phyloP scores from a whole-genome alignment of 768 basidiomycete genomes.

The Favolaschia claudopus region DNA sequence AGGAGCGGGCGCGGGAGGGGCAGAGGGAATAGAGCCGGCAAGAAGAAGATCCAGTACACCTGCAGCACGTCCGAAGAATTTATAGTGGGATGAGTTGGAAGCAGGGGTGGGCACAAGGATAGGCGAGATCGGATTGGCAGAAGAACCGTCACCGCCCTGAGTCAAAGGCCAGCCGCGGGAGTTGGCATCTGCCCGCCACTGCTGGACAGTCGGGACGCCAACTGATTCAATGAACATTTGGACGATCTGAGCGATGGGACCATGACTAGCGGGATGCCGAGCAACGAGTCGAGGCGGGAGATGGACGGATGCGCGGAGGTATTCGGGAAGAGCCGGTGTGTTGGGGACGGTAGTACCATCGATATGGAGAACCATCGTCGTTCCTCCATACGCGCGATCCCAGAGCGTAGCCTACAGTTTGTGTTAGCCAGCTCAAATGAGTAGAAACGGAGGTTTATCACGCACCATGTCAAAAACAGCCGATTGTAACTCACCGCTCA shows the following conservation, averaged over 20 bases:
- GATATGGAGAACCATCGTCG: conserved; percentile 1
- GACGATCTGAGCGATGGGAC: neutral
- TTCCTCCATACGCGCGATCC: neutral
- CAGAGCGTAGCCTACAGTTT: neutral
- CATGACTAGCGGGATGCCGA: no score
- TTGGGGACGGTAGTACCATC: neutral
- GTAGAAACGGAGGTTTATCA: neutral
- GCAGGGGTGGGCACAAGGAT: neutral
- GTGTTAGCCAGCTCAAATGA: neutral
- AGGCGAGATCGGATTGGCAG: neutral
- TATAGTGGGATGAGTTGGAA: neutral
- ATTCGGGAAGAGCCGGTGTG: neutral
- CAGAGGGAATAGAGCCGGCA: no score
- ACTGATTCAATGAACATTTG: neutral
- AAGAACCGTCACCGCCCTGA: neutral
- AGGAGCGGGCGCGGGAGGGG: no score
- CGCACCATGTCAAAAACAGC: neutral
- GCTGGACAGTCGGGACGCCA: neutral
- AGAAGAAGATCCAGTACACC: neutral
- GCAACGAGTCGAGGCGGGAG: no score
- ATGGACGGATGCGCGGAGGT: neutral
- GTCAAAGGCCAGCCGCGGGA: neutral
- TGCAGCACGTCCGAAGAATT: neutral
- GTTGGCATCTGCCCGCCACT: neutral
- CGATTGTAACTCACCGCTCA: neutral